A percentile compares a stretch with the other conserved stretches of the same genome.
phyloP scores from a whole-genome alignment of 805 yeast genomes.

The Teunomyces panamensis region DNA sequence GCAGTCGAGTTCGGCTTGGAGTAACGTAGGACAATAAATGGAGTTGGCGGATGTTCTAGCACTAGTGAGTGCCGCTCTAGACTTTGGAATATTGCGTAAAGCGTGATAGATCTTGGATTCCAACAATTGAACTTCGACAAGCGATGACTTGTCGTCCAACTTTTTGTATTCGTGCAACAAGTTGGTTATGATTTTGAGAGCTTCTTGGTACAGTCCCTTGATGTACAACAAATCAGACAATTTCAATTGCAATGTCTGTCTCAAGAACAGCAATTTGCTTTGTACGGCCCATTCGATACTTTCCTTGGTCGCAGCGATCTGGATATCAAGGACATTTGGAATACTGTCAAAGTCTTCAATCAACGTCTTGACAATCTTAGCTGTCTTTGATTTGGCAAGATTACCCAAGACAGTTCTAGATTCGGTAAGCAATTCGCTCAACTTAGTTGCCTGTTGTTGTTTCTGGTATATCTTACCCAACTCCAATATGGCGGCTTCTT shows the following conservation, averaged over 20 bases:
- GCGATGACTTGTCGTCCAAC: constrained; percentile 90
- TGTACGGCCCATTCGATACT: constrained; percentile 83
- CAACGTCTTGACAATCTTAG: constrained; percentile 79
- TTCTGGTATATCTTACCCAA: constrained; percentile 69
- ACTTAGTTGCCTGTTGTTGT: constrained; percentile 45
- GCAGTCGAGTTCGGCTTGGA: constrained; percentile 92
- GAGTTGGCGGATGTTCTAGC: constrained; percentile 98
- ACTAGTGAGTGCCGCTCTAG: constrained; percentile 87
- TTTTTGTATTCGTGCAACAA: constrained; percentile 84
- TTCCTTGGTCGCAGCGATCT: constrained; percentile 70
- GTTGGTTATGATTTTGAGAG: constrained; percentile 67
- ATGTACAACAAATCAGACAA: constrained; percentile 72
- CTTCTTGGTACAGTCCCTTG: constrained; percentile 61
- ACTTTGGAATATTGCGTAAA: constrained; percentile 83
- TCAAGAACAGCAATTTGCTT: constrained; percentile 81
- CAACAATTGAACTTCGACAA: constrained; percentile 91
- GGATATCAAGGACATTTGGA: constrained; percentile 62
- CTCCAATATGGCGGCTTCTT: constrained; percentile 69
- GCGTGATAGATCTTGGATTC: constrained; percentile 91
- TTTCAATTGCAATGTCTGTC: constrained; percentile 84
- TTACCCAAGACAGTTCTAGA: constrained; percentile 71
- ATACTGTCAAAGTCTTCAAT: constrained; percentile 73
- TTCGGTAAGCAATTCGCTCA: constrained; percentile 60
- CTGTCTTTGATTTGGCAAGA: constrained; percentile 91
- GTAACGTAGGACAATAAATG: constrained; percentile 88